Conservation (phyloP, 2,329 filamentous ascomycete genomes). For the Botrytis hyacinthi region DNA sequence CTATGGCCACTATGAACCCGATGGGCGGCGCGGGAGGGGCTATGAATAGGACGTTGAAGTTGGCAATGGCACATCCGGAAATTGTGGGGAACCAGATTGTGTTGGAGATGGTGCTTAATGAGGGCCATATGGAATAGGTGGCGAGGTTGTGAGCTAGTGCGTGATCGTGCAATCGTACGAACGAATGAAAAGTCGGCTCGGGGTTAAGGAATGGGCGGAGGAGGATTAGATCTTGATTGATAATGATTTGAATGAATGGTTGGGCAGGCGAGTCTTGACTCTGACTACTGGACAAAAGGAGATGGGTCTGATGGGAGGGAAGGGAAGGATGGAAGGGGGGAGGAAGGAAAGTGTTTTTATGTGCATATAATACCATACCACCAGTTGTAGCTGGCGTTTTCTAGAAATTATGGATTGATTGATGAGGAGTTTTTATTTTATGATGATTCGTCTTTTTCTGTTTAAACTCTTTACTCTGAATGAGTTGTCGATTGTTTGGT, state of each 20-base stretch:
- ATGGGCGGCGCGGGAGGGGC: conserved; percentile 34
- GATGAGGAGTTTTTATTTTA: not conserved
- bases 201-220: too few relatives aligned
- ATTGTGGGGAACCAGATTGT: conserved; percentile 81
- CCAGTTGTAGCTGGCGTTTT: not conserved
- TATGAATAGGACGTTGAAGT: conserved; percentile 76
- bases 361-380: conserved; percentile 16
- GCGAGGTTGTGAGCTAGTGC: not conserved
- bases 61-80: conserved; percentile 93
- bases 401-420: not conserved
- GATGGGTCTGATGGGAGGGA: not conserved
- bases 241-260: conserved; percentile 2
- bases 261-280: not conserved
- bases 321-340: not conserved
- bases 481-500: too few relatives aligned
- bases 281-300: not conserved
- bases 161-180: too few relatives aligned
- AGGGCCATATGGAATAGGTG: conserved; percentile 58
- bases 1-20: conserved; percentile 27
- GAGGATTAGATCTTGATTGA: not conserved
- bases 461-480: not conserved
- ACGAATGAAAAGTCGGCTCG: not conserved
- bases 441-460: not conserved
- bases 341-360: conserved; percentile 2
- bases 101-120: conserved; percentile 88